Conservation (phyloP, 2,329 filamentous ascomycete species). For the Aspergillus fischeri region DNA sequence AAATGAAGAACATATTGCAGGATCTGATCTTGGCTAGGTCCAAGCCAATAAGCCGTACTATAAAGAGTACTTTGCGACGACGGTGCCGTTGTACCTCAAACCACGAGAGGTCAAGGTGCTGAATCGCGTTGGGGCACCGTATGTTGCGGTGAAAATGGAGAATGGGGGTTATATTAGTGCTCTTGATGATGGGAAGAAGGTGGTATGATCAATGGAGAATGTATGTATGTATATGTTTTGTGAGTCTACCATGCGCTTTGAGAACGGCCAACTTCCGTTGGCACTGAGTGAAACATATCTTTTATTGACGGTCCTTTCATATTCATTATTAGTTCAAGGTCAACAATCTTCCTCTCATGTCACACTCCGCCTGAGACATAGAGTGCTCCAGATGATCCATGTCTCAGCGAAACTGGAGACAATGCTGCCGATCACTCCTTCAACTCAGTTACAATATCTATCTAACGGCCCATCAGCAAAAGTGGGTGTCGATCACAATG, state of each 20-base stretch:
- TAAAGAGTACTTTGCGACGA: conserved; percentile 37
- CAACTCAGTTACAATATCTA: neutral
- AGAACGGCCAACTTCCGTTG: too few species aligned
- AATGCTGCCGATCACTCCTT: neutral
- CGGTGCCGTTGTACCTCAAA: conserved; percentile 40
- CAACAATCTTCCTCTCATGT: too few species aligned
- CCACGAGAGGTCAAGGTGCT: conserved; percentile 32
- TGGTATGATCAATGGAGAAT: too few species aligned
- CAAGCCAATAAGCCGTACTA: conserved; percentile 43
- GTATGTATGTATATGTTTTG: too few species aligned
- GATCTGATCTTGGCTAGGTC: conserved; percentile 12
- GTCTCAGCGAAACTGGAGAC: neutral
- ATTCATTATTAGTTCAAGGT: too few species aligned
- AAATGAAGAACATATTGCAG: too few species aligned
- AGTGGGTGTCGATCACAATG: neutral
- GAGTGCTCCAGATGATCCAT: neutral
- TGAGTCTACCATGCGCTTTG: too few species aligned
- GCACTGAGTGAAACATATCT: too few species aligned
- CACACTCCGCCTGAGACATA: too few species aligned
- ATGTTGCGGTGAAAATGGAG: neutral
- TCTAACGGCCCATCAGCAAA: neutral
- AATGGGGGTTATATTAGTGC: neutral
- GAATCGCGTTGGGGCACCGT: conserved; percentile 20
- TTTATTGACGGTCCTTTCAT: too few species aligned
- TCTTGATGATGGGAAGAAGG: too few species aligned